Evolutionary conservation across 2,329 filamentous ascomycete species (phyloP).

Genomic region (Elsinoe fawcettii): DNA sequence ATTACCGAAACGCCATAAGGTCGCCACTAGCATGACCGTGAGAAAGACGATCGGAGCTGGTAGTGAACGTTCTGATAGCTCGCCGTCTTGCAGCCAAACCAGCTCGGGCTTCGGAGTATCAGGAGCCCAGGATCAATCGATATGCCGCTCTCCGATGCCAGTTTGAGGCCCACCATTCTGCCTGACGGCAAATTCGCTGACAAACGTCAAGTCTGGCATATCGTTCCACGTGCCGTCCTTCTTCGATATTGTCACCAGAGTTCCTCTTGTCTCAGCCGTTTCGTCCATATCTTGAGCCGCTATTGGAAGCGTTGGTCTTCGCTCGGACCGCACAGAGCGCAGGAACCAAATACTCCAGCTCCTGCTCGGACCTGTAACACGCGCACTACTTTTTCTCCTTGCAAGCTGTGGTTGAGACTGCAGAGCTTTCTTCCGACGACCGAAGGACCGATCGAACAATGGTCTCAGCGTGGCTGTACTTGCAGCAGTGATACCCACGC

Average conservation of each 20-base stretch:
- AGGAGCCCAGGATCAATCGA: background rate
- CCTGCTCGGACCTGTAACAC: background rate
- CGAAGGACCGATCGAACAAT: slow-evolving; percentile 21
- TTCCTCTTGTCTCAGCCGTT: background rate
- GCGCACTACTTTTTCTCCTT: background rate
- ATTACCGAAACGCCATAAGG: no score
- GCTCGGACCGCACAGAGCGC: background rate
- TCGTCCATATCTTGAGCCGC: background rate
- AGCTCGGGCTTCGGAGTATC: background rate
- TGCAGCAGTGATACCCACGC: slow-evolving; percentile 30
- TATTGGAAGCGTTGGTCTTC: background rate
- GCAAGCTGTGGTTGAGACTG: background rate
- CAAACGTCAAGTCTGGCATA: background rate
- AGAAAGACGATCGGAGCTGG: no score
- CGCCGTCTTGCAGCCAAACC: no score
- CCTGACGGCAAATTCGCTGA: background rate
- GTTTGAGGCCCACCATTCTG: background rate
- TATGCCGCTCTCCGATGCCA: background rate
- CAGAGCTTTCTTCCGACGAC: background rate
- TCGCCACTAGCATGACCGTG: no score
- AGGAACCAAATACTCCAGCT: background rate
- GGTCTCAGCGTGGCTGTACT: slow-evolving; percentile 29
- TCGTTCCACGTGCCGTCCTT: background rate
- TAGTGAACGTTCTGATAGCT: no score
- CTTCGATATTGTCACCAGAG: background rate